Conservation (phyloP, 495 filamentous ascomycete genomes). For the Ramalina peruviana region DNA sequence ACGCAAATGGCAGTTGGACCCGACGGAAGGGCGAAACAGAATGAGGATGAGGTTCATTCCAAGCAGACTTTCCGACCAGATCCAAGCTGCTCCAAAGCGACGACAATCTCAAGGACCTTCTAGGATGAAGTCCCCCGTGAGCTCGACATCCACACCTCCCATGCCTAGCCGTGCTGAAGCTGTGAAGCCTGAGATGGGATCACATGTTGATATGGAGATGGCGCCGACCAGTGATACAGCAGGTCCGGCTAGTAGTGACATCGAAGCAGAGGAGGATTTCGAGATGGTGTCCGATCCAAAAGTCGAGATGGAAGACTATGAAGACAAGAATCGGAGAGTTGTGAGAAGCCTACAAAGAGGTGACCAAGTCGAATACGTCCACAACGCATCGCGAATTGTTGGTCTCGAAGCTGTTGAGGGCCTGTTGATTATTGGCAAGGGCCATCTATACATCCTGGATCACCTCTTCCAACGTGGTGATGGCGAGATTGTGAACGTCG, state of each 20-base stretch:
- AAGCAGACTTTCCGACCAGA: slow-evolving; percentile 49
- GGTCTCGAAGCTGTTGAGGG: slow-evolving; percentile 88
- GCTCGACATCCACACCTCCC: slow-evolving; percentile 1
- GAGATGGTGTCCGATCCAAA: slow-evolving; percentile 83
- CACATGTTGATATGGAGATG: neutral
- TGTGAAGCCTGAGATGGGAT: slow-evolving; percentile 1
- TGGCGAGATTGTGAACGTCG: slow-evolving; percentile 90
- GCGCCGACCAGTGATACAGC: neutral
- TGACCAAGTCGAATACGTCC: slow-evolving; percentile 85
- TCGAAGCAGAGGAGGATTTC: slow-evolving; percentile 67
- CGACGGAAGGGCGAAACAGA: slow-evolving; percentile 88
- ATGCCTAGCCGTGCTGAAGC: neutral
- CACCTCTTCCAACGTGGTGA: slow-evolving; percentile 88
- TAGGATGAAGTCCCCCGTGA: slow-evolving; percentile 4
- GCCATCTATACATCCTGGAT: slow-evolving; percentile 84
- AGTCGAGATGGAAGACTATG: slow-evolving; percentile 72
- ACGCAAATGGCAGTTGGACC: slow-evolving; percentile 75
- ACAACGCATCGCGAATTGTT: slow-evolving; percentile 87
- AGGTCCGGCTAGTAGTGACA: slow-evolving; percentile 1
- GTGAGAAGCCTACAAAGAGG: slow-evolving; percentile 86
- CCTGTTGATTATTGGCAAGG: slow-evolving; percentile 83
- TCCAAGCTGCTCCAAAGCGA: slow-evolving; percentile 77
- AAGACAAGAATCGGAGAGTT: slow-evolving; percentile 95
- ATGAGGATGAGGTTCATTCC: slow-evolving; percentile 81
- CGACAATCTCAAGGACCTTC: slow-evolving; percentile 38